Evolutionary conservation across 305 asterid genomes (phyloP), one percentile per base, ranked within the genome.

Genomic region (Salvia sclarea): DNA sequence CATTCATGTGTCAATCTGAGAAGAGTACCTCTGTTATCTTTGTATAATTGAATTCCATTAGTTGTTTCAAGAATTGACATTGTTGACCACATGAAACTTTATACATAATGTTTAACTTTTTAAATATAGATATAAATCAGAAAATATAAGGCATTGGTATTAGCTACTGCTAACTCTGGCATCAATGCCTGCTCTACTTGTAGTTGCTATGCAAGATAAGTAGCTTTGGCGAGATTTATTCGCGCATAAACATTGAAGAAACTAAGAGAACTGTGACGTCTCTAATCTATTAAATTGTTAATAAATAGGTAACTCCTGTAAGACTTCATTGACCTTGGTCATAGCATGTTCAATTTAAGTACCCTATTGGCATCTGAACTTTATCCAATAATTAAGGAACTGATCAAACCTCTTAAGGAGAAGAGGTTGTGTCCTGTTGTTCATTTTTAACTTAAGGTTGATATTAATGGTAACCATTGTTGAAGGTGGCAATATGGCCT

Each of bases 391-490:
- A 28, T 47, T 47, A 33, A 12, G 28, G 54, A 55, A 43, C 35
- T 21, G 25, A 48, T 31, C 3, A 31, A 37, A 20, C 31, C 6
- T 12, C 20, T 6, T 6, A 54, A 22, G 44, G 56, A 17, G 38
- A 21, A 53, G 66, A 55, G 45, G 22, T 63, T 43, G 49, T 64
- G 12, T 45, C 49, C 25, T 40, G 33, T 13, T 55, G 14, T 57
- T 57, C 63, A 37, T 59, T 11, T 59, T 30, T 59, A 53, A 52
- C 49, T 40, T 4, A 65, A 28, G n/a, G 73, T 22, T 38, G 17
- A 8, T 13, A 10, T 35, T 59, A 18, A 8, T 50, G 18, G 35
- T 38, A 20, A 37, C 56, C 14, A 43, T 20, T 50, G 4, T 64
- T 47, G 58, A 31, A 57, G 35, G 24, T 22, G 67, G 54, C 41